Evolutionary conservation across 257 asterid species (phyloP).

Genomic region (Salvia splendens): DNA sequence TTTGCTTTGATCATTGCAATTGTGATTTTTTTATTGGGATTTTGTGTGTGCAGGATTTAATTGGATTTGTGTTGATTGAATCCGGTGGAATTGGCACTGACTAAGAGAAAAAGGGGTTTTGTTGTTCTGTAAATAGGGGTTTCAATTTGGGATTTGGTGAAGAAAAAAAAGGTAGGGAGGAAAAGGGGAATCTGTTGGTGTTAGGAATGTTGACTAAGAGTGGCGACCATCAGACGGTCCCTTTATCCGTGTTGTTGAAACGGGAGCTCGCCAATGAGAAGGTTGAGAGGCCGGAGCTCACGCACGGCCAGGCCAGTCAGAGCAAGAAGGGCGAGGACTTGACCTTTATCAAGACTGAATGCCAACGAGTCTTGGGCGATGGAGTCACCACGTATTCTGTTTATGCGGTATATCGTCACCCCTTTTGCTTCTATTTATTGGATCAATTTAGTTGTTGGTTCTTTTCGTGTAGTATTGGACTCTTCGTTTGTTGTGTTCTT

Average conservation of each 20-base stretch:
- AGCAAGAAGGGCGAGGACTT: slow-evolving; percentile 98
- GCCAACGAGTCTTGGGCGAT: slow-evolving; percentile 83
- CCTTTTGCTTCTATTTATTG: slow-evolving; percentile 1
- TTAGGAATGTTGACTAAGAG: slow-evolving; percentile 67
- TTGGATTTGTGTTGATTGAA: slow-evolving; percentile 51
- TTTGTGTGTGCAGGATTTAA: slow-evolving; percentile 46
- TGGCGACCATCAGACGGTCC: slow-evolving; percentile 86
- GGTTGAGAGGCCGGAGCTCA: slow-evolving; percentile 81
- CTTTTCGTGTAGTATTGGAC: slow-evolving; percentile 9
- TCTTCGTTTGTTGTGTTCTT: slow-evolving; percentile 23
- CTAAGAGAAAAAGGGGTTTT: slow-evolving; percentile 38
- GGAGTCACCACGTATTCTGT: slow-evolving; percentile 89
- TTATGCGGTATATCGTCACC: slow-evolving; percentile 59
- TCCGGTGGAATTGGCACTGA: slow-evolving; percentile 26
- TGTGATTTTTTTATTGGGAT: neutral
- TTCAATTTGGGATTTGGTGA: slow-evolving; percentile 31
- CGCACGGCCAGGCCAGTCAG: slow-evolving; percentile 82
- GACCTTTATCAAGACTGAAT: slow-evolving; percentile 80
- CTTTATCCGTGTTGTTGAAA: slow-evolving; percentile 87
- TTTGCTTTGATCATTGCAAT: slow-evolving; percentile 27
- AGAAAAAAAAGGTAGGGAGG: slow-evolving; percentile 4
- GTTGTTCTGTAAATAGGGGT: slow-evolving; percentile 33
- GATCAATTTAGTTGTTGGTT: slow-evolving; percentile 6
- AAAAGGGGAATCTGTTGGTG: slow-evolving; percentile 27
- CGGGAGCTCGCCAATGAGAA: slow-evolving; percentile 93